Evolutionary conservation across 768 basidiomycete species (phyloP).

Genomic region (Auriscalpium microsporum): DNA sequence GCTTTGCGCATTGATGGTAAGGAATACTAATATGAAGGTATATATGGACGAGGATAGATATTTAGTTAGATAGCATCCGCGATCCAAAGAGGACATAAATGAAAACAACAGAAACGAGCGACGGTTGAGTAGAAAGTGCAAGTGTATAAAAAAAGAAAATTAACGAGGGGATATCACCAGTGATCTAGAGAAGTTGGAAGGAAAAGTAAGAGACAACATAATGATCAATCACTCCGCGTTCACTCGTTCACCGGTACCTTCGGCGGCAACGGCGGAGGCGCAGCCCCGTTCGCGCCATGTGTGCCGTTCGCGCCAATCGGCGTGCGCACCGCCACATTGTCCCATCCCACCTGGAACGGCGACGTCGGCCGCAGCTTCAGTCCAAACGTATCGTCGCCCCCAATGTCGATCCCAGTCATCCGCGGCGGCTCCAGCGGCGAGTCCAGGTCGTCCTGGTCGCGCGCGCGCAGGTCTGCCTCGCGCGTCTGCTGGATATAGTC

Average conservation of each 20-base stretch:
- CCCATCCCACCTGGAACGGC: constrained; percentile 1
- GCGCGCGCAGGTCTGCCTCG: constrained; percentile 59
- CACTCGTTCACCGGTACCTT: constrained; percentile 12
- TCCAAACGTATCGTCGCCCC: constrained; percentile 15
- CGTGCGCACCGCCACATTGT: not conserved
- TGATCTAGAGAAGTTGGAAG: not conserved
- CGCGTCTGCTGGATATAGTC: constrained; percentile 80
- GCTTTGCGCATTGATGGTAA: too few species aligned
- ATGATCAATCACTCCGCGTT: not conserved
- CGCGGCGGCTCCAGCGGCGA: not conserved
- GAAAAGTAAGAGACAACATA: not conserved
- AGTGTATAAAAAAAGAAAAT: too few species aligned
- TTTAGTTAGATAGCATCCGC: too few species aligned
- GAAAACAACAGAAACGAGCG: too few species aligned
- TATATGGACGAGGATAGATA: too few species aligned
- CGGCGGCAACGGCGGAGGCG: constrained; percentile 18
- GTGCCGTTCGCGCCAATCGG: constrained; percentile 5
- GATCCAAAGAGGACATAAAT: too few species aligned
- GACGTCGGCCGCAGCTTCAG: constrained; percentile 13
- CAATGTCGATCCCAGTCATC: not conserved
- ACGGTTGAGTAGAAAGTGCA: too few species aligned
- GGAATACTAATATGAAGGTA: too few species aligned
- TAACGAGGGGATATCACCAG: too few species aligned
- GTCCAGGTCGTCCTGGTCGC: constrained; percentile 19
- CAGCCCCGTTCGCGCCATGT: not conserved